Base-by-base conservation (phyloP, 2,329 filamentous ascomycete species). In the Pseudonectria foliicola region DNA sequence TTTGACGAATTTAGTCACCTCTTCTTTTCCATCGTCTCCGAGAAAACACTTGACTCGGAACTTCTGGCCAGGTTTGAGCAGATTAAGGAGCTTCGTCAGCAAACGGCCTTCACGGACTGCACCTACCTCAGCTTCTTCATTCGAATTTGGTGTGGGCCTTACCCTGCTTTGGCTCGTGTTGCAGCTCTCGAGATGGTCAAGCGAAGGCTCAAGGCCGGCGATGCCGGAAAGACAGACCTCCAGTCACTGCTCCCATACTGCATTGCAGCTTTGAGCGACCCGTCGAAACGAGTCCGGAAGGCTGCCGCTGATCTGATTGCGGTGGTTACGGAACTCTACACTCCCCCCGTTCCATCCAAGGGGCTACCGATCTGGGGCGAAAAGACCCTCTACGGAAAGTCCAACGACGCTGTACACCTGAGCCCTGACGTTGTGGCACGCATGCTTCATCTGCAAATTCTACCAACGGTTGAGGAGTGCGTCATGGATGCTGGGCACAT, bases 221-320 rank as follows among this genome's bases (percentile, higher is more conserved):
- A 72, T 38, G 67, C 64, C 35, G 57, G 54, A 14, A 64, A 65
- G 13, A 53, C 74, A 7, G 84, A 95, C 54, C 70, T 89, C 31
- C 90, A 96, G 55, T 75, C 77, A 10, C 57, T 95, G 13, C 55
- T 95, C n/a, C 90, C 90, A 3, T 95, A 94, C 60, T 67, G 82
- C 23, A 64, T 95, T 29, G 68, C 74, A 25, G 84, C 83, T 14
- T 71, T 96, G 13, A 70, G 77, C 15, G 90, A 96, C 56, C 64
- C 78, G 5, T 85, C 85, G 2, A 79, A 81, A 43, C 77, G 78
- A 42, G 82, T 95, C 27, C 82, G 89, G 29, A 77, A 80, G 42
- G 79, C 85, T 33, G 84, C 88, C 13, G 79, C 81, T 14, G 74
- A 81, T 33, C 68, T 89, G 23, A 56, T 86, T 23, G 62, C 74